phyloP scores from a whole-genome alignment of 2,329 filamentous ascomycete species.

The Neocatenulostroma microsporum region DNA sequence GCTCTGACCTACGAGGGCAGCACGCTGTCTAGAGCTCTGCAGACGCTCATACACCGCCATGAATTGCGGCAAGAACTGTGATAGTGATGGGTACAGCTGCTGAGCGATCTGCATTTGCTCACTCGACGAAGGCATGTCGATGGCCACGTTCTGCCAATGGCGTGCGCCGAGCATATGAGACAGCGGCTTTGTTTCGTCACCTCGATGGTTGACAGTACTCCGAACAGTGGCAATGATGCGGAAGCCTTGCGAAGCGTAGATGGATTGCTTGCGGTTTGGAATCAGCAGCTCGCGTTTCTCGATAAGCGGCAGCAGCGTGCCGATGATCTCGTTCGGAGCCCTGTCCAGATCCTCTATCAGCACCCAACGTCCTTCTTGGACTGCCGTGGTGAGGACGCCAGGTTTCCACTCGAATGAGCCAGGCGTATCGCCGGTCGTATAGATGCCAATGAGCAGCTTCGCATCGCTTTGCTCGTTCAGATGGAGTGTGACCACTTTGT shows the following conservation, averaged over 20 bases:
- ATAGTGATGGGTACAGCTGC: conserved; percentile 61
- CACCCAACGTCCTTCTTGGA: conserved; percentile 91
- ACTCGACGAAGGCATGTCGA: conserved; percentile 55
- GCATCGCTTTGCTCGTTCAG: conserved; percentile 97
- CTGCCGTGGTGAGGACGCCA: conserved; percentile 87
- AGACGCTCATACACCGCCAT: conserved; percentile 50
- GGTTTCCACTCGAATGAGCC: conserved; percentile 89
- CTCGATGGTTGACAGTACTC: conserved; percentile 56
- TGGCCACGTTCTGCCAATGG: conserved; percentile 73
- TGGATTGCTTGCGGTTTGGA: conserved; percentile 76
- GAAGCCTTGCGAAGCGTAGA: conserved; percentile 77
- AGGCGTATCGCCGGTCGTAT: conserved; percentile 78
- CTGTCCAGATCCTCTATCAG: conserved; percentile 94
- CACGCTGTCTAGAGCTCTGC: conserved; percentile 32
- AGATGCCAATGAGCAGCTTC: conserved; percentile 90
- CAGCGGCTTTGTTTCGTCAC: conserved; percentile 62
- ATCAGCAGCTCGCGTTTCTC: conserved; percentile 88
- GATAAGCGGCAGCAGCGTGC: conserved; percentile 83
- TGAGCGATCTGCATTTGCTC: conserved; percentile 71
- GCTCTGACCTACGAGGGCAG: conserved; percentile 41
- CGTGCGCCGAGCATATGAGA: conserved; percentile 68
- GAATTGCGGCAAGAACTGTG: conserved; percentile 48
- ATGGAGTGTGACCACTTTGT: conserved; percentile 84
- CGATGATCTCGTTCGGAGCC: conserved; percentile 89
- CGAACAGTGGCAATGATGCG: conserved; percentile 87